These are phyloP conservation scores for Trichocladium antarcticum DNA, from an alignment of 495 filamentous ascomycete species.

Conservation along the genomic window DNA sequence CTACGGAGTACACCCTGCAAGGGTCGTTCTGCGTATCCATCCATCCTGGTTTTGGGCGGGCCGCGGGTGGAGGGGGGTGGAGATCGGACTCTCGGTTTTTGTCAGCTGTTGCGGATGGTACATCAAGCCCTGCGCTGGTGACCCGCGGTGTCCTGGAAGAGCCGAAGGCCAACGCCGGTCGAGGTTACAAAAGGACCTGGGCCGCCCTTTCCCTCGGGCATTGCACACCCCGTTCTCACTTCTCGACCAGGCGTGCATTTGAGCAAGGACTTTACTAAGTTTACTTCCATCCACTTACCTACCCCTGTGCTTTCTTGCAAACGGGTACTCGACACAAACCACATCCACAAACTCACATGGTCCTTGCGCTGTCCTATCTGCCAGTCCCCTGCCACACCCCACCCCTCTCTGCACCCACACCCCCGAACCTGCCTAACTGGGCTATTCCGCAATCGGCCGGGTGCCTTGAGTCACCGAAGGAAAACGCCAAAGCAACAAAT, in stretches of 20 bases:
- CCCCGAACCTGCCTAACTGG: constrained; percentile 9
- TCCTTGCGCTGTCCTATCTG: constrained; percentile 2
- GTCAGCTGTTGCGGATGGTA: constrained; percentile 28
- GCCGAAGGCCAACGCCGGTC: constrained; percentile 21
- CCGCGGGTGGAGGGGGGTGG: constrained; percentile 6
- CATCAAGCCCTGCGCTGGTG: constrained; percentile 21
- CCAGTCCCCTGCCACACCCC: constrained; percentile 8
- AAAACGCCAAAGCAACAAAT: constrained; percentile 20
- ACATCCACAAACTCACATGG: background rate
- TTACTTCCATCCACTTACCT: background rate
- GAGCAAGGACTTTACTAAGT: too few relatives aligned
- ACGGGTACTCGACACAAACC: too few relatives aligned
- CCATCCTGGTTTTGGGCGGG: background rate
- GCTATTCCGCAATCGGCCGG: constrained; percentile 24
- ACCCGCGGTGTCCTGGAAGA: constrained; percentile 20
- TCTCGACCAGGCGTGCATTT: background rate
- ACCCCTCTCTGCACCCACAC: constrained; percentile 9
- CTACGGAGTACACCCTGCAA: constrained; percentile 13
- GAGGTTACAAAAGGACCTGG: constrained; percentile 23
- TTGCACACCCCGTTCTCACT: constrained; percentile 5
- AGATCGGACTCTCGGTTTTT: constrained; percentile 20
- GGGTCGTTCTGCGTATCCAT: constrained; percentile 4
- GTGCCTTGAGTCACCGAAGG: constrained; percentile 25
- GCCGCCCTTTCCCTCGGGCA: constrained; percentile 7
- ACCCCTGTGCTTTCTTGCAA: too few relatives aligned